Evolutionary conservation across 2,329 filamentous ascomycete species (phyloP).

Genomic region (Zymoseptoria ardabiliae): DNA sequence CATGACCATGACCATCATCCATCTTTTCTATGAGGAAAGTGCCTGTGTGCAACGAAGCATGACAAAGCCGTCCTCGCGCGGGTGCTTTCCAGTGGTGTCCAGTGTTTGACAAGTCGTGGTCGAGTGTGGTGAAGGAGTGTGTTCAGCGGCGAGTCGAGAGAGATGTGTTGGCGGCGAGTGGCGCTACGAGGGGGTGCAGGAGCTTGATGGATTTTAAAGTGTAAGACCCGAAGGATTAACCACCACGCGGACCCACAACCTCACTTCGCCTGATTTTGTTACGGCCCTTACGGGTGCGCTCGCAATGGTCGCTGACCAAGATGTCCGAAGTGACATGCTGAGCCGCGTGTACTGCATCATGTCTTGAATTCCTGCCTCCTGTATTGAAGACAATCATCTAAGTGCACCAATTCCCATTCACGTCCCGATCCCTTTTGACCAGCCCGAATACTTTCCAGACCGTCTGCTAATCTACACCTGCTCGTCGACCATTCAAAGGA

Average conservation of each 20-base stretch:
- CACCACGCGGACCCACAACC: not conserved
- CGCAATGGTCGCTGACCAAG: not conserved
- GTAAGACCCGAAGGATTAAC: not conserved
- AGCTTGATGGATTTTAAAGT: not conserved
- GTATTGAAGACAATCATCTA: not conserved
- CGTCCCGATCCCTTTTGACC: not conserved
- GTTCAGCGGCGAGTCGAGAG: not conserved
- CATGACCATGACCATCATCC: slow-evolving; percentile 3
- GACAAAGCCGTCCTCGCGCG: not conserved
- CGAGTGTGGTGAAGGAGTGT: not conserved
- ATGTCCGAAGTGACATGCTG: not conserved
- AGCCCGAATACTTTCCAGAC: slow-evolving; percentile 1
- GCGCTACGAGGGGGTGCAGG: not conserved
- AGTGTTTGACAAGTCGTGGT: not conserved
- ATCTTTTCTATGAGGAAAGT: slow-evolving; percentile 2
- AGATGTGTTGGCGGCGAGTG: not conserved
- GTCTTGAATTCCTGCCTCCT: not conserved
- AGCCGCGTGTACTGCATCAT: not conserved
- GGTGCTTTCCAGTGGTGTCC: not conserved
- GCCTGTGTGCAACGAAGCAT: not conserved
- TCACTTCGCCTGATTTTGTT: not conserved
- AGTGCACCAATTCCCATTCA: not conserved
- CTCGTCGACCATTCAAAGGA: not conserved
- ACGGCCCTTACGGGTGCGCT: not conserved
- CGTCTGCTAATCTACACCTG: not conserved